Evolutionary conservation across 2,329 filamentous ascomycete species (phyloP).

Genomic region (Triangularia setosa): DNA sequence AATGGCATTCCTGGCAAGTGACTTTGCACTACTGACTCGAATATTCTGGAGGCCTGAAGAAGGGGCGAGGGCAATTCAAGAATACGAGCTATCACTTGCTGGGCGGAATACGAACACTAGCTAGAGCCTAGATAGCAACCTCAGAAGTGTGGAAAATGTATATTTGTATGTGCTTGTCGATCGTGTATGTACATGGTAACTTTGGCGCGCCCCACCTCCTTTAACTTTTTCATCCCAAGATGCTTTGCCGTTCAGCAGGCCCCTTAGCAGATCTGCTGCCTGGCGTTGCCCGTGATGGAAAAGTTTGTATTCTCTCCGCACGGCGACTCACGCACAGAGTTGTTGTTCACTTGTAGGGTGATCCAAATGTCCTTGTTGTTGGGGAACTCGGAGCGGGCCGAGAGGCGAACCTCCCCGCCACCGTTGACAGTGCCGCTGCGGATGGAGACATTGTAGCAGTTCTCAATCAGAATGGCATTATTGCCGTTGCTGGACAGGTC

Average conservation of each 20-base stretch:
- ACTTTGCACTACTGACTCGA: too few relatives aligned
- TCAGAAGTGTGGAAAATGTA: neutral
- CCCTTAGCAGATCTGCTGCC: neutral
- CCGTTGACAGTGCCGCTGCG: slow-evolving; percentile 48
- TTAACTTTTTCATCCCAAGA: neutral
- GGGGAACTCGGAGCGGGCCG: slow-evolving; percentile 51
- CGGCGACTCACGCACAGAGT: slow-evolving; percentile 49
- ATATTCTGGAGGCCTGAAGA: too few relatives aligned
- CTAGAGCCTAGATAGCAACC: too few relatives aligned
- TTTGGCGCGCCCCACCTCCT: neutral
- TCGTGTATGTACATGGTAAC: neutral
- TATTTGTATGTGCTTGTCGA: neutral
- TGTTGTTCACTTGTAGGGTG: slow-evolving; percentile 46
- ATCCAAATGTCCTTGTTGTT: slow-evolving; percentile 51
- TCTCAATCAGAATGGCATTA: slow-evolving; percentile 56
- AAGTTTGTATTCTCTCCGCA: slow-evolving; percentile 49
- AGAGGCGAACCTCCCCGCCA: slow-evolving; percentile 52
- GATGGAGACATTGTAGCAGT: slow-evolving; percentile 55
- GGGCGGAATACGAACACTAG: too few relatives aligned
- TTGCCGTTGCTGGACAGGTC: slow-evolving; percentile 52
- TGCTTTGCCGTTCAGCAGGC: neutral
- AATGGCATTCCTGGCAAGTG: too few relatives aligned
- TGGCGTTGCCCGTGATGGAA: slow-evolving; percentile 10
- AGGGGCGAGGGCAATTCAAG: too few relatives aligned
- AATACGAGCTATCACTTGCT: too few relatives aligned